Conservation (phyloP, 1,284 basidiomycete genomes). For the Stygiomarasmius scandens region DNA sequence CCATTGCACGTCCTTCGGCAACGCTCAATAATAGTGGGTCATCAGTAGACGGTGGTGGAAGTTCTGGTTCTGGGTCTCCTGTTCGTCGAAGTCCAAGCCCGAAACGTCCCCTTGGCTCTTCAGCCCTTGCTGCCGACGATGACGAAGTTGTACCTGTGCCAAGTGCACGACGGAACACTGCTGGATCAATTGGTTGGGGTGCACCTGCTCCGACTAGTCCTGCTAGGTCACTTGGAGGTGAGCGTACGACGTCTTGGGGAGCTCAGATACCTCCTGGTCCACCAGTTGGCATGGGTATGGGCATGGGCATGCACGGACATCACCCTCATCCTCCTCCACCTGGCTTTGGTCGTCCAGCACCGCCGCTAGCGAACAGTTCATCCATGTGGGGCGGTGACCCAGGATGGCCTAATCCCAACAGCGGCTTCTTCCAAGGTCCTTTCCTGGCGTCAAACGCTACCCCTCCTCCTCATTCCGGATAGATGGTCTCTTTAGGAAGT, state of each 20-base stretch:
- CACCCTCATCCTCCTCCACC: slow-evolving; percentile 23
- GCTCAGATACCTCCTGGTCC: slow-evolving; percentile 26
- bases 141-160: slow-evolving; percentile 70
- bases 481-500: background rate
- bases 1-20: slow-evolving; percentile 50
- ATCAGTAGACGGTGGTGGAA: slow-evolving; percentile 35
- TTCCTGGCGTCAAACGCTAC: slow-evolving; percentile 48
- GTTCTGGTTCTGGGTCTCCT: slow-evolving; percentile 67
- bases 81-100: slow-evolving; percentile 44
- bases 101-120: slow-evolving; percentile 74
- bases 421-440: slow-evolving; percentile 45
- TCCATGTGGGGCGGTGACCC: slow-evolving; percentile 44
- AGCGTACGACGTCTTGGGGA: slow-evolving; percentile 48
- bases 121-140: slow-evolving; percentile 73
- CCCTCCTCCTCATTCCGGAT: slow-evolving; percentile 54
- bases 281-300: slow-evolving; percentile 6
- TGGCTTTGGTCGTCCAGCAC: slow-evolving; percentile 39
- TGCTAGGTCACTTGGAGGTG: slow-evolving; percentile 29
- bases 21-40: slow-evolving; percentile 14
- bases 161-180: slow-evolving; percentile 42
- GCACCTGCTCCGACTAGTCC: slow-evolving; percentile 39
- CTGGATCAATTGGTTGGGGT: slow-evolving; percentile 45
- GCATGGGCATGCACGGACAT: background rate
- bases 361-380: slow-evolving; percentile 33
- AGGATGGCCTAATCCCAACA: slow-evolving; percentile 50